Conservation (phyloP, 371 early-diverging fungal genomes). For the Zychaea mexicana region DNA sequence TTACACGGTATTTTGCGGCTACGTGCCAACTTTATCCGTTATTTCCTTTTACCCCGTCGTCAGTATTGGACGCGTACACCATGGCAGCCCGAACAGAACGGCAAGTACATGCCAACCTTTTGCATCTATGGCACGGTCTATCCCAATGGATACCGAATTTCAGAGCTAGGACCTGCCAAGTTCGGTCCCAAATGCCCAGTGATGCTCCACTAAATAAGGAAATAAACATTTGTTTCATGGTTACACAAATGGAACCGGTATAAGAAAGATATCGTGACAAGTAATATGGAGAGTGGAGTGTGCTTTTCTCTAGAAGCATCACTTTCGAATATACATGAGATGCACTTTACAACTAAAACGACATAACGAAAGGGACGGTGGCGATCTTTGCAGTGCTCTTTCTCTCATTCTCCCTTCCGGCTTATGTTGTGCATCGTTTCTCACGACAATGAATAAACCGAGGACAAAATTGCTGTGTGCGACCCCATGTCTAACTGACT, state of each 20-base stretch:
- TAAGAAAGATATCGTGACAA: not conserved
- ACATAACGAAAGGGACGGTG: too few species aligned
- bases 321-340: too few species aligned
- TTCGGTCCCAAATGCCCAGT: slow-evolving; percentile 22
- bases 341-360: too few species aligned
- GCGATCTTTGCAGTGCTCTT: not conserved
- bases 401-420: too few species aligned
- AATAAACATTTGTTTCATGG: slow-evolving; percentile 1
- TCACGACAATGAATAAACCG: not conserved
- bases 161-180: slow-evolving; percentile 43
- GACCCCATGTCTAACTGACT: not conserved
- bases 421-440: too few species aligned
- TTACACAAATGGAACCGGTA: not conserved
- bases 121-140: slow-evolving; percentile 29
- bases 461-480: not conserved
- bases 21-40: slow-evolving; percentile 31
- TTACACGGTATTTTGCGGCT: slow-evolving; percentile 14
- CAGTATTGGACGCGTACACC: slow-evolving; percentile 29
- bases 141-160: slow-evolving; percentile 34
- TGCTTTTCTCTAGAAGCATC: too few species aligned
- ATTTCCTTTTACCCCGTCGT: slow-evolving; percentile 34
- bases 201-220: not conserved
- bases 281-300: too few species aligned
- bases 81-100: slow-evolving; percentile 23
- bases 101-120: slow-evolving; percentile 31